Conservation (phyloP, 441 rosid genomes). For the Bruguiera hainesii region DNA sequence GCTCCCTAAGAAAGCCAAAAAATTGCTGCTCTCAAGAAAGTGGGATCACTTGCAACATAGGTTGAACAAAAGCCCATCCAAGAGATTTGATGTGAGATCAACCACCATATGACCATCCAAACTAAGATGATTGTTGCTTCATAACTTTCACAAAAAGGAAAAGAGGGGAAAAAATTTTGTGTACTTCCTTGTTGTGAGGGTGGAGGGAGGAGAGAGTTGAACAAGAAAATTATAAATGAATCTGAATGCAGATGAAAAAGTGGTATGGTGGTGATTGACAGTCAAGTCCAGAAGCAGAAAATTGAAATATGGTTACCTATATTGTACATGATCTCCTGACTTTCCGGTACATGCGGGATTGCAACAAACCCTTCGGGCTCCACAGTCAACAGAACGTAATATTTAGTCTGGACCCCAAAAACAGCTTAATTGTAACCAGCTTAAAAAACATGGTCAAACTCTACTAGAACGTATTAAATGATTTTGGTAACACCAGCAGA, state of each 20-base stretch:
- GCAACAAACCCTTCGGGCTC: slow-evolving; percentile 91
- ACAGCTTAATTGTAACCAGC: slow-evolving; percentile 1
- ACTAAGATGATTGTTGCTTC: not conserved
- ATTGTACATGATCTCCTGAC: slow-evolving; percentile 59
- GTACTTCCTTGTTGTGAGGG: not conserved
- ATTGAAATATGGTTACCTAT: slow-evolving; percentile 44
- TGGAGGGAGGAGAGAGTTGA: not conserved
- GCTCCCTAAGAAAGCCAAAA: not conserved
- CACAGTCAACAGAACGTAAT: slow-evolving; percentile 57
- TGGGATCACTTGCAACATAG: not conserved
- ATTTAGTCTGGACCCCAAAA: slow-evolving; percentile 40
- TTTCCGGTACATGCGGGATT: slow-evolving; percentile 49
- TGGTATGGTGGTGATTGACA: not conserved
- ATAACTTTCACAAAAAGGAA: not conserved
- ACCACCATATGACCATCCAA: not conserved
- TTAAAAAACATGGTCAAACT: slow-evolving; percentile 6
- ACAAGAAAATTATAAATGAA: not conserved
- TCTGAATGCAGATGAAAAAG: not conserved
- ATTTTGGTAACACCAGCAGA: slow-evolving; percentile 19
- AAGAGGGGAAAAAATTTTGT: not conserved
- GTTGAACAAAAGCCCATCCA: not conserved
- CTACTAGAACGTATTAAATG: not conserved
- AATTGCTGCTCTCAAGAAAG: no score
- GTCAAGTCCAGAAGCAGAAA: not conserved
- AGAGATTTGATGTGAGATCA: not conserved